Base-by-base conservation (phyloP, 148 eudicot species). In the Linanthus parryae region DNA sequence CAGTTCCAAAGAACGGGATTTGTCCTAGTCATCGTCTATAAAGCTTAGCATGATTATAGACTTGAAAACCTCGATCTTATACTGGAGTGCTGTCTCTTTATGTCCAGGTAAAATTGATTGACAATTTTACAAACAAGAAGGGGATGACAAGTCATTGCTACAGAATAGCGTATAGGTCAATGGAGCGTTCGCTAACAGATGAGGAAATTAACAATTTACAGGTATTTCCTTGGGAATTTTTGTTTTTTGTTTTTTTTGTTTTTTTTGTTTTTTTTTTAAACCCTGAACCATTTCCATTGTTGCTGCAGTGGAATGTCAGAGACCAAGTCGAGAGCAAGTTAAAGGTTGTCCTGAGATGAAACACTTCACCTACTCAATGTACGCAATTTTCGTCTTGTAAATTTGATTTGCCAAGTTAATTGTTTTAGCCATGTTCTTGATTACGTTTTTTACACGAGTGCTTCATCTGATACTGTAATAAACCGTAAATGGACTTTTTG, bases 81-180 rank as follows among this genome's bases (percentile, higher is more conserved):
- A n/a, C n/a, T n/a, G n/a, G n/a, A n/a, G n/a, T n/a, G n/a, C n/a
- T n/a, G n/a, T n/a, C n/a, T n/a, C n/a, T 23, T 38, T 63, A 14
- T 61, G 37, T 44, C 30, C 75, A 92, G 96, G 96, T 92, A 56
- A 41, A 37, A 43, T 65, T 87, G 60, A 84, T 84, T 14, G 96
- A 92, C 73, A 77, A 79, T 63, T 91, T 92, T 62, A 81, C 85
- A 30, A 87, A 87, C 72, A 84, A 84, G 78, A 84, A 87, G 66
- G 94, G 94, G 63, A 82, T 84, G 96, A 92, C 96, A 7, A 92
- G 99, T 61, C 96, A 92, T 37, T 92, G 99, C 47, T 92, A 92
- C 53, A 71, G 98, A 59, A 87, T 87, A 33, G 77, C 85, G 45
- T 91, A 79, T 64, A 84, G 96, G 40, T 92, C 98, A 41, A 86